Conservation (phyloP, 2,329 filamentous ascomycete genomes). For the Exophiala spinifera region DNA sequence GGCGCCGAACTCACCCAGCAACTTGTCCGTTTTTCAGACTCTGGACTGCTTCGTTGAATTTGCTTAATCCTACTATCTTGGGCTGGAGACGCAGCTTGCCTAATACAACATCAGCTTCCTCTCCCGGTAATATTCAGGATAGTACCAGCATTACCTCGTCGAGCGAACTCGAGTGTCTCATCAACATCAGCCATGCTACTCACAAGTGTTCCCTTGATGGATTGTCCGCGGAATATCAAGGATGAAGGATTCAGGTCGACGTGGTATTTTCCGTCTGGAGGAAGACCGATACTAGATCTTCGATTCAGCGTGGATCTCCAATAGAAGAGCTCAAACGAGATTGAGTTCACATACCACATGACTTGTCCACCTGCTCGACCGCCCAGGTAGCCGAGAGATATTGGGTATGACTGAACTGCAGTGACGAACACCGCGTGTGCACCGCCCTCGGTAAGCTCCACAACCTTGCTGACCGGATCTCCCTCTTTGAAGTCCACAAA, state of each 20-base stretch:
- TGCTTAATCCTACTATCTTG: constrained; percentile 25
- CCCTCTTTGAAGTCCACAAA: constrained; percentile 53
- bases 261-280: constrained; percentile 25
- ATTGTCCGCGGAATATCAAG: constrained; percentile 23
- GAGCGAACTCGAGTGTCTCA: constrained; percentile 25
- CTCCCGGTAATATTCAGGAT: neutral
- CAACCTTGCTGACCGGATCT: constrained; percentile 40
- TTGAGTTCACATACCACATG: constrained; percentile 42
- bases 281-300: constrained; percentile 38
- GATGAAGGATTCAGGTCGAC: constrained; percentile 21
- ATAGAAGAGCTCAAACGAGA: neutral
- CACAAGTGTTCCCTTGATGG: constrained; percentile 24
- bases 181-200: constrained; percentile 22
- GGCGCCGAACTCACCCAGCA: constrained; percentile 20
- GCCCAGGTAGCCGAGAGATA: constrained; percentile 45
- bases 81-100: constrained; percentile 28
- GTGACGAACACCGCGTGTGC: constrained; percentile 47
- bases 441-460: constrained; percentile 45
- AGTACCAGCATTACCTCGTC: constrained; percentile 21
- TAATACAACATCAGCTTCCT: neutral
- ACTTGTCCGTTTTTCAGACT: constrained; percentile 29
- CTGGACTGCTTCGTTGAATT: constrained; percentile 28
- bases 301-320: neutral
- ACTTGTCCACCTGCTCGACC: constrained; percentile 49
- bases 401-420: constrained; percentile 40